These are phyloP conservation scores for Heritiera fomes DNA, from an alignment of 345 rosid genomes.

Conservation along the genomic window DNA sequence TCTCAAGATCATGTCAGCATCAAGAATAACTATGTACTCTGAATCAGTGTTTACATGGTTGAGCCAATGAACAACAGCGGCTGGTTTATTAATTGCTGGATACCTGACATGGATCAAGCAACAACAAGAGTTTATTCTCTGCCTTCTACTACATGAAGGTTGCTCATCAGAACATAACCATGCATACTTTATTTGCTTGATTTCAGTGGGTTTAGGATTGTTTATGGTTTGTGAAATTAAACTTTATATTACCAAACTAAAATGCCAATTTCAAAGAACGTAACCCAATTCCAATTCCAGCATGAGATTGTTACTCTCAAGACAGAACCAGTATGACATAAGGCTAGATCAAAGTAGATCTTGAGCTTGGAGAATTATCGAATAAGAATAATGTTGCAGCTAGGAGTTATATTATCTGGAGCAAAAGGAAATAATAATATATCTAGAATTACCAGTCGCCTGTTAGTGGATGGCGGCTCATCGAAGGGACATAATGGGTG, in stretches of 20 bases:
- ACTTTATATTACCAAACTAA: background rate
- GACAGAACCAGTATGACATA: background rate
- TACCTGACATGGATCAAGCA: constrained; percentile 59
- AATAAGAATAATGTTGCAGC: constrained; percentile 2
- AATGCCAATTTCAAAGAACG: background rate
- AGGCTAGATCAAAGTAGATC: background rate
- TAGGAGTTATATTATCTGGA: background rate
- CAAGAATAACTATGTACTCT: constrained; percentile 89
- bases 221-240: background rate
- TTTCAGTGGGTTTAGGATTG: background rate
- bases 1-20: constrained; percentile 96
- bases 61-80: constrained; percentile 98
- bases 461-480: constrained; percentile 94
- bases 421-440: constrained; percentile 13
- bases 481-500: constrained; percentile 96
- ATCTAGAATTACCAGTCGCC: constrained; percentile 80
- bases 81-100: constrained; percentile 98
- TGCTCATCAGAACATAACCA: background rate
- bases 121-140: background rate
- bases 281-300: background rate
- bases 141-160: background rate
- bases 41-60: constrained; percentile 87
- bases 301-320: background rate
- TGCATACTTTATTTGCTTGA: background rate
- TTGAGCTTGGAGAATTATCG: constrained; percentile 1